Evolutionary conservation across 2,329 filamentous ascomycete genomes (phyloP), one percentile per base, ranked within the genome.

Genomic region (Peltaster fructicola): DNA sequence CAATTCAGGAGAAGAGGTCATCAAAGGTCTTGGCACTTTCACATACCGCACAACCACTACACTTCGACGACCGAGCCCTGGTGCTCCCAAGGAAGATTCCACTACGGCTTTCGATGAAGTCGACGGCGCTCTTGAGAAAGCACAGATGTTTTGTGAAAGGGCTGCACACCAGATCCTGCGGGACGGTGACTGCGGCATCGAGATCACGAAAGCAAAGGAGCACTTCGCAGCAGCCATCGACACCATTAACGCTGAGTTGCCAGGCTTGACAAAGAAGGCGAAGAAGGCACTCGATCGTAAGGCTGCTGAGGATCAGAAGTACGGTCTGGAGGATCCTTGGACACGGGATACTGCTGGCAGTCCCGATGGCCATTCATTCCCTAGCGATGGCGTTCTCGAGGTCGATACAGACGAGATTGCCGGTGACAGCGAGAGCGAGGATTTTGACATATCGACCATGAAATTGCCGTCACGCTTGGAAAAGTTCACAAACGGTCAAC

Each of bases 101-200:
- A 7, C 7, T 18, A 9, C 17, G 16, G 34, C 27, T 4, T 45
- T 44, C 43, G 79, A 90, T 35, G 61, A 68, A 21, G 61, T 82
- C 1, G 82, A 92, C 45, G 77, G 75, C 44, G 66, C 68, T 1
- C 58, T 93, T 14, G 82, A 92, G 44, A 67, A 68, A 34, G 76
- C 80, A 4, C 81, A 92, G 47, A 65, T 64, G 28, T 67, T 82
- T 39, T 90, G 79, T 46, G 84, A 93, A 53, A 72, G 73, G 26
- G 84, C 77, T 3, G 84, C 84, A 0, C 82, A 91, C 44, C 79
- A 90, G 42, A 81, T 88, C 32, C 59, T 93, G n/a, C 70, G 84
- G 13, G 76, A 82, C 26, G 84, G 82, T 7, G 75, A 88, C 41
- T 92, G 84, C 50, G 64, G 59, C n/a, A 64, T 68, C 10, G 80